Percentiles rank a stretch among this genome's conserved stretches.
Evolutionary conservation across 441 rosid genomes (phyloP).

Genomic region (Gossypium schwendimanii): DNA sequence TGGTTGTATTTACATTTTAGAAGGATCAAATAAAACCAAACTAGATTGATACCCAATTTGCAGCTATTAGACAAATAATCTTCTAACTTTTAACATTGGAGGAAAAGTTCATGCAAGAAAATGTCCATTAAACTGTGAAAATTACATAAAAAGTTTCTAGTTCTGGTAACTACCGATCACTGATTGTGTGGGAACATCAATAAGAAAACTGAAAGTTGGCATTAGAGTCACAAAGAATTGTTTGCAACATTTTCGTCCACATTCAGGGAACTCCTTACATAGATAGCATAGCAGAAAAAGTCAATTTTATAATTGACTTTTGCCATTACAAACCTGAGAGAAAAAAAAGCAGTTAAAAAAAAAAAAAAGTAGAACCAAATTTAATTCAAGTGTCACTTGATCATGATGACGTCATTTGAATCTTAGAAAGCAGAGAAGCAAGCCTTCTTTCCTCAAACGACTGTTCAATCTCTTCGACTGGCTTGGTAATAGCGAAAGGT

Average conservation of each 20-base stretch:
- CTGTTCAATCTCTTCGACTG: constrained; percentile 52
- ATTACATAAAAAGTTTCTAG: not conserved
- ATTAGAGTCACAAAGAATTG: not conserved
- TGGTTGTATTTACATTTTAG: no score
- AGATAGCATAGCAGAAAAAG: not conserved
- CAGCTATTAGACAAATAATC: no score
- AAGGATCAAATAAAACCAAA: no score
- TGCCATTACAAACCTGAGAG: not conserved
- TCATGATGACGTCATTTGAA: constrained; percentile 34
- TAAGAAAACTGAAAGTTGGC: not conserved
- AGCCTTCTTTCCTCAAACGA: constrained; percentile 85
- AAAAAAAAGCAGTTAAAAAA: not conserved
- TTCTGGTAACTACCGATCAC: no score
- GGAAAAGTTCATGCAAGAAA: not conserved
- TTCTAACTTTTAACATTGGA: not conserved
- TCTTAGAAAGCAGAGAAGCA: constrained; percentile 47
- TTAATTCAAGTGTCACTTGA: not conserved
- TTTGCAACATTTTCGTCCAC: not conserved
- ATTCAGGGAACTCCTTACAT: not conserved
- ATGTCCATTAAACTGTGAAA: not conserved
- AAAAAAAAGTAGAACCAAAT: not conserved
- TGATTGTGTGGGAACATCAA: no score
- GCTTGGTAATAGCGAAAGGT: constrained; percentile 21
- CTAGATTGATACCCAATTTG: no score
- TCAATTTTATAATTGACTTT: constrained; percentile 7